Conservation (phyloP, 2,329 filamentous ascomycete genomes). For the Trichoderma sp. region DNA sequence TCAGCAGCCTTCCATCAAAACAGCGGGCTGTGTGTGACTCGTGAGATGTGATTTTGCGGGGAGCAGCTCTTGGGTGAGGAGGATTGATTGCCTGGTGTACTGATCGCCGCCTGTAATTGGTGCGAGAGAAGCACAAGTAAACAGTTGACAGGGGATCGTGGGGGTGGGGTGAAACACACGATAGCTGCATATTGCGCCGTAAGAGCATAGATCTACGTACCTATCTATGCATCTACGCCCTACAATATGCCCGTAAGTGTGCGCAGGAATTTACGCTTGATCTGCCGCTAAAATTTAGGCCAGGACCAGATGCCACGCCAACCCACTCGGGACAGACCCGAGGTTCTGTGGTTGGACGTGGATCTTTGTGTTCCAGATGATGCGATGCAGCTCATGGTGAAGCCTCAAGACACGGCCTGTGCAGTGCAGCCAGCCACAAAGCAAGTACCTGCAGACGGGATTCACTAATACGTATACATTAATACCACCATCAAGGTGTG, state of each 20-base stretch:
- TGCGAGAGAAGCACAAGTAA: background rate
- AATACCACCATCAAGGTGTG: background rate
- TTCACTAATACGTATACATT: background rate
- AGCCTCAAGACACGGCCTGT: background rate
- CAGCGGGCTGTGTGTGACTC: background rate
- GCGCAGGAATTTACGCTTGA: background rate
- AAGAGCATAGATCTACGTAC: background rate
- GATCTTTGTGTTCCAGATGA: background rate
- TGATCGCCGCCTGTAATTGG: background rate
- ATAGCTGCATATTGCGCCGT: background rate
- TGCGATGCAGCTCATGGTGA: background rate
- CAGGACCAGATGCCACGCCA: background rate
- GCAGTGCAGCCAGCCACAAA: background rate
- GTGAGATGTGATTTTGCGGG: background rate
- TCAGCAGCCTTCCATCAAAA: background rate
- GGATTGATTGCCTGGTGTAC: background rate
- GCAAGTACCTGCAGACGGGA: background rate
- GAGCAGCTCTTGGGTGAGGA: background rate
- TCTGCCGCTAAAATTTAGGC: constrained; percentile 16
- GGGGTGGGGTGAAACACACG: background rate
- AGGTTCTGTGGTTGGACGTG: background rate
- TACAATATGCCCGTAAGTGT: background rate
- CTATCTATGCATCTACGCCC: background rate
- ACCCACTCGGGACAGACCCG: background rate
- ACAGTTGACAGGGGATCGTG: background rate